Evolutionary conservation across 352 stramenopile species (phyloP), one percentile per base, ranked within the genome.

Genomic region (Pythium sukuiense): DNA sequence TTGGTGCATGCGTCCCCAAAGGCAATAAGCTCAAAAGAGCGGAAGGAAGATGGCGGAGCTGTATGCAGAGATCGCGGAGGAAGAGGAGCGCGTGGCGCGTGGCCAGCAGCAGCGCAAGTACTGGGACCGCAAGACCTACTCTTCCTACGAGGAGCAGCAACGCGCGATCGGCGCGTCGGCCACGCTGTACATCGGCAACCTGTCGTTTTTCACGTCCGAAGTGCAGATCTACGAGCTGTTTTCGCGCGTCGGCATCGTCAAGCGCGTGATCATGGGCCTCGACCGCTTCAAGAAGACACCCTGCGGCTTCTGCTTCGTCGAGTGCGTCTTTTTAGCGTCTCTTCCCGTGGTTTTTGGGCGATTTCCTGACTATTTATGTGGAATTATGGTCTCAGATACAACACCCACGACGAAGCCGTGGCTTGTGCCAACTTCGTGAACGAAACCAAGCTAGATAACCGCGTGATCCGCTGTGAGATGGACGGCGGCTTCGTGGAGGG

Each of bases 271-370:
- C 56, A 97, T 99, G 90, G 97, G 97, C 26, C 81, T 99, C 13
- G 93, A 99, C 81, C 79, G 93, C 57, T 88, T 97, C 64, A 97
- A 96, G 61, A 98, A 98, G 75, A 98, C 92, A 14, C 97, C 96
- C 2, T 99, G 96, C 65, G 97, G 97, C 43, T 99, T 99, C 77
- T 98, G 92, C 73, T 99, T 99, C 74, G 96, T 99, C 54, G 92
- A 99, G 82, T 99, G 87, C 56, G 74, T 83, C 9, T 32, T 27
- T 13, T 37, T 3, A 12, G 0, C 55, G 14, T 27, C 20, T 37
- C 18, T 66, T 55, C 13, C 32, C 6, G 13, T 48, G 0, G 16
- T 16, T 33, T 16, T 2, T 32, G n/a, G 16, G 26, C 9, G 33
- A 11, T 43, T 39, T 43, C 35, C 45, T 50, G 49, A 52, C 48